These are phyloP conservation scores for Tolypocladium sp. DNA, from an alignment of 2,329 filamentous ascomycete genomes.

Conservation along the genomic window DNA sequence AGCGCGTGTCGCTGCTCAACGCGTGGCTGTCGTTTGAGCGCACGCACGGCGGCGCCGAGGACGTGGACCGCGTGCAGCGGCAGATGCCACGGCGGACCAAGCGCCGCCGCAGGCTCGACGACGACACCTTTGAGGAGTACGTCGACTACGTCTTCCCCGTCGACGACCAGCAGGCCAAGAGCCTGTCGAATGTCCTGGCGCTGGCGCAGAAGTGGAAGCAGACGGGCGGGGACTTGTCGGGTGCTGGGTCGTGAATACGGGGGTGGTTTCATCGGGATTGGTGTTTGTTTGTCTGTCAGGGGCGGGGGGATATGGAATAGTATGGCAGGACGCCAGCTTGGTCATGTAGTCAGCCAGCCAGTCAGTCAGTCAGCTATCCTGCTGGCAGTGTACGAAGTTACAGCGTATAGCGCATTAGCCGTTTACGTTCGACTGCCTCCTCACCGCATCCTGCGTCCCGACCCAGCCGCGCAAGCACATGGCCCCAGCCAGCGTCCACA, in stretches of 20 bases:
- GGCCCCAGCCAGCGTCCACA: too few relatives aligned
- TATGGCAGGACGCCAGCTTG: not conserved
- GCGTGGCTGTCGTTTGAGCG: conserved; percentile 90
- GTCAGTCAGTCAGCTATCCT: not conserved
- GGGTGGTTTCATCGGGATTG: too few relatives aligned
- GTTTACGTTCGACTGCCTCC: too few relatives aligned
- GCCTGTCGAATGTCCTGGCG: conserved; percentile 73
- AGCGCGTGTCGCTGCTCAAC: conserved; percentile 84
- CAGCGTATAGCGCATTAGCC: too few relatives aligned
- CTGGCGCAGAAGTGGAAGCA: conserved; percentile 85
- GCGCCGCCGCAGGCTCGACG: conserved; percentile 83
- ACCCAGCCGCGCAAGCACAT: too few relatives aligned
- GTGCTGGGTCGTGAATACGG: not conserved
- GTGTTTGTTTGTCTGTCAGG: not conserved
- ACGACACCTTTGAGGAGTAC: conserved; percentile 90
- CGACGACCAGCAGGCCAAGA: conserved; percentile 79
- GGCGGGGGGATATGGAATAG: not conserved
- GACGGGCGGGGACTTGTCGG: conserved; percentile 27
- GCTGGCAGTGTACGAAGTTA: not conserved
- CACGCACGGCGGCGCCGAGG: conserved; percentile 65
- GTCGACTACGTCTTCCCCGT: conserved; percentile 95
- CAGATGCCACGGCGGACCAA: conserved; percentile 93
- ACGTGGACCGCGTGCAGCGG: conserved; percentile 75
- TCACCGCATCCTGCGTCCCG: too few relatives aligned
- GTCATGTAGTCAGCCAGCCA: not conserved